A percentile compares a stretch with the other conserved stretches of the same genome.
Evolutionary conservation across 129 eudicot species (phyloP).

Genomic region (Centrapalus pauciflorus): DNA sequence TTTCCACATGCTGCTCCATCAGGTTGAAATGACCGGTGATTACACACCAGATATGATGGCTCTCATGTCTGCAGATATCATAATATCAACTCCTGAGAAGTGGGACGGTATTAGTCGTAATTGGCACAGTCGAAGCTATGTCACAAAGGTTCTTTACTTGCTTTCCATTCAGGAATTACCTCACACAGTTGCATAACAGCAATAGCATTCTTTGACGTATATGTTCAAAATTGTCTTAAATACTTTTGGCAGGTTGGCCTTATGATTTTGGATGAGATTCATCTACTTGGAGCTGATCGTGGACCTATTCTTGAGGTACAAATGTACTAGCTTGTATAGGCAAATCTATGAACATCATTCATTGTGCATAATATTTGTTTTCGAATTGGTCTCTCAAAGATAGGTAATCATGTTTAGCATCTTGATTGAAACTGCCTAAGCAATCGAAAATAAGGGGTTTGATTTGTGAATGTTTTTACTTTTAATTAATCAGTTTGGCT

Average conservation of each 20-base stretch:
- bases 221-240: conserved; percentile 1
- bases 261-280: conserved; percentile 95
- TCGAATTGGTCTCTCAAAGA: neutral
- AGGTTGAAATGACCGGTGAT: conserved; percentile 99
- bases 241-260: conserved; percentile 76
- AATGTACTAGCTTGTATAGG: conserved; percentile 9
- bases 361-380: neutral
- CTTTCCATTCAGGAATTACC: neutral
- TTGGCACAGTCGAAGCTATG: conserved; percentile 95
- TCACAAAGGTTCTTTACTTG: conserved; percentile 62
- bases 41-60: conserved; percentile 92
- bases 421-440: conserved; percentile 4
- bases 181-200: neutral
- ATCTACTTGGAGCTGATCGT: conserved; percentile 96
- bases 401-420: neutral
- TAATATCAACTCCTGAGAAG: conserved; percentile 98
- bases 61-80: conserved; percentile 90
- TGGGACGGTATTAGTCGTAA: conserved; percentile 99
- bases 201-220: neutral
- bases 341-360: neutral
- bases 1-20: conserved; percentile 26
- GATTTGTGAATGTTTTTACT: no score
- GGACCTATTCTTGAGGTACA: conserved; percentile 99
- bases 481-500: no score
- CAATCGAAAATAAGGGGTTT: conserved; percentile 3